These are phyloP conservation scores for Debaryomycetaceae sp. DNA, from an alignment of 1,139 yeast genomes.

Conservation along the genomic window DNA sequence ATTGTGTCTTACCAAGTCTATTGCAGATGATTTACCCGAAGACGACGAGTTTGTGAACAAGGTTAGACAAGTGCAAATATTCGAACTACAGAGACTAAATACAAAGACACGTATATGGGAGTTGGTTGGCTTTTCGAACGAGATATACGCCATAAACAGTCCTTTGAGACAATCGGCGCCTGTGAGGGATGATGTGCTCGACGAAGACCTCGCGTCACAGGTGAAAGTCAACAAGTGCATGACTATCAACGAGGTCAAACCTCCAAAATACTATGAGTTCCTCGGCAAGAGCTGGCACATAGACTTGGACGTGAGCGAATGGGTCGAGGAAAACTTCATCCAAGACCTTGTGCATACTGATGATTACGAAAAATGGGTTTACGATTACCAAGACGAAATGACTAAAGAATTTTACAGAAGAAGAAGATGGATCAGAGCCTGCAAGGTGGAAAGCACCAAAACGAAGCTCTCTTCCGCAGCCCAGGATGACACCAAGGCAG, in stretches of 20 bases:
- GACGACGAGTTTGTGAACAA: constrained; percentile 4
- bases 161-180: constrained; percentile 18
- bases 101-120: constrained; percentile 57
- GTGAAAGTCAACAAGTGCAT: constrained; percentile 13
- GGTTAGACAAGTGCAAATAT: constrained; percentile 54
- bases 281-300: constrained; percentile 47
- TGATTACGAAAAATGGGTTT: constrained; percentile 75
- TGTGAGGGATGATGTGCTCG: constrained; percentile 16
- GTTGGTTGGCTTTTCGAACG: constrained; percentile 51
- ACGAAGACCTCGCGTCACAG: constrained; percentile 5
- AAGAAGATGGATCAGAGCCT: constrained; percentile 52
- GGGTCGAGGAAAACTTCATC: constrained; percentile 54
- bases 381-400: constrained; percentile 40
- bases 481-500: background rate
- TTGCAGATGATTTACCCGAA: constrained; percentile 10
- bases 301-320: constrained; percentile 54
- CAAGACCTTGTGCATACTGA: constrained; percentile 57
- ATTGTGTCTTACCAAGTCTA: constrained; percentile 27
- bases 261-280: constrained; percentile 62
- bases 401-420: constrained; percentile 35
- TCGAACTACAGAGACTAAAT: constrained; percentile 64
- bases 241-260: constrained; percentile 35
- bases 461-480: background rate
- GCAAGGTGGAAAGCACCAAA: constrained; percentile 10
- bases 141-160: constrained; percentile 47